phyloP scores from a whole-genome alignment of 2,329 filamentous ascomycete species.

The Cordyceps pruinosa region DNA sequence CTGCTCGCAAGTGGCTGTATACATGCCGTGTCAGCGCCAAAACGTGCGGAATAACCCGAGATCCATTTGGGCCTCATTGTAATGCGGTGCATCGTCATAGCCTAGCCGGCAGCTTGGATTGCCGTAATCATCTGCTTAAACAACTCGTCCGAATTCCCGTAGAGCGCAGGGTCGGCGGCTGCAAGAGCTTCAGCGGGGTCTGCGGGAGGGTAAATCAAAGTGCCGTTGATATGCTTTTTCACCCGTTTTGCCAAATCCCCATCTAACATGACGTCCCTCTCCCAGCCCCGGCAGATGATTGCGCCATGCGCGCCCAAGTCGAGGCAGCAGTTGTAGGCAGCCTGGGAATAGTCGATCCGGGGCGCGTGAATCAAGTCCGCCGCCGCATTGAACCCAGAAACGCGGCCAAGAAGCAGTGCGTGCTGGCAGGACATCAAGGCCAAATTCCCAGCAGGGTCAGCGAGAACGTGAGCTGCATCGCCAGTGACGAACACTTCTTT shows the following conservation, averaged over 20 bases:
- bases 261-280: constrained; percentile 21
- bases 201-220: constrained; percentile 28
- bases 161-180: constrained; percentile 18
- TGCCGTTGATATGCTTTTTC: constrained; percentile 28
- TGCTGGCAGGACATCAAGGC: constrained; percentile 35
- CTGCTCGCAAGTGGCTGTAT: no score
- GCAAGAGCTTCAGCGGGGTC: constrained; percentile 19
- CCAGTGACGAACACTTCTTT: constrained; percentile 27
- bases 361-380: constrained; percentile 25
- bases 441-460: constrained; percentile 22
- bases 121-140: neutral
- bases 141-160: constrained; percentile 8
- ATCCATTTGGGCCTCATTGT: no score
- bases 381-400: constrained; percentile 28
- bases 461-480: constrained; percentile 23
- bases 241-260: constrained; percentile 26
- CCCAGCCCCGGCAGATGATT: constrained; percentile 25
- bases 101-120: neutral
- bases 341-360: constrained; percentile 23
- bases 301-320: constrained; percentile 29
- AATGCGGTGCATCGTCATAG: no score
- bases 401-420: constrained; percentile 28
- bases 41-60: no score
- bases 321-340: constrained; percentile 26
- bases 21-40: no score